Conservation (phyloP, 2,329 filamentous ascomycete species). For the Ascochyta clinopodiicola region DNA sequence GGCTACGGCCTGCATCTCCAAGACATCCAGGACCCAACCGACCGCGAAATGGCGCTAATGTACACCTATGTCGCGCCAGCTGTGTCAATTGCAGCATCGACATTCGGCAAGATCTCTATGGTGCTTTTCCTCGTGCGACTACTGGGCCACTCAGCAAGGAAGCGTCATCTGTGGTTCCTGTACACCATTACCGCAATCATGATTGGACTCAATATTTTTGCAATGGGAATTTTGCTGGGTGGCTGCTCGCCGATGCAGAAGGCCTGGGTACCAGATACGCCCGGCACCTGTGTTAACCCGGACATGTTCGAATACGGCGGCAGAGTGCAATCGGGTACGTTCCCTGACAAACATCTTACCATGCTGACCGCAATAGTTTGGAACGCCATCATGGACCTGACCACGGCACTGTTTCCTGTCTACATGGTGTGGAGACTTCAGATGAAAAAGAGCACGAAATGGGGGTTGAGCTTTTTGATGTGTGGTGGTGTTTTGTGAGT, state of each 20-base stretch:
- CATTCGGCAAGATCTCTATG: background rate
- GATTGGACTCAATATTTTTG: constrained; percentile 3
- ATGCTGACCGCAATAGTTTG: background rate
- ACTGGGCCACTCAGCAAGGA: background rate
- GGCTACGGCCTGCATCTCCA: background rate
- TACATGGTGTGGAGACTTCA: constrained; percentile 9
- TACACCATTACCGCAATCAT: background rate
- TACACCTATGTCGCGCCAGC: background rate
- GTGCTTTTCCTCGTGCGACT: constrained; percentile 1
- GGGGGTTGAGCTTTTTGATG: constrained; percentile 6
- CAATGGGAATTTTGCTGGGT: constrained; percentile 1
- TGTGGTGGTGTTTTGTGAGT: constrained; percentile 3
- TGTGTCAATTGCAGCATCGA: background rate
- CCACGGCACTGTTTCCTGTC: background rate
- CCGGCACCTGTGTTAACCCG: constrained; percentile 1
- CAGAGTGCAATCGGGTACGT: background rate
- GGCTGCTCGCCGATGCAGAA: constrained; percentile 7
- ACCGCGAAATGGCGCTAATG: background rate
- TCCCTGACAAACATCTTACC: background rate
- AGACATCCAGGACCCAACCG: background rate
- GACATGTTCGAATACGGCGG: background rate
- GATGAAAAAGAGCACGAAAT: constrained; percentile 9
- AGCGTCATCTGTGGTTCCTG: constrained; percentile 4
- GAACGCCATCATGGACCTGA: constrained; percentile 10
- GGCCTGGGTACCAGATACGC: background rate